Base-by-base conservation (phyloP, 2,329 filamentous ascomycete genomes). In the Escovopsis sp. region DNA sequence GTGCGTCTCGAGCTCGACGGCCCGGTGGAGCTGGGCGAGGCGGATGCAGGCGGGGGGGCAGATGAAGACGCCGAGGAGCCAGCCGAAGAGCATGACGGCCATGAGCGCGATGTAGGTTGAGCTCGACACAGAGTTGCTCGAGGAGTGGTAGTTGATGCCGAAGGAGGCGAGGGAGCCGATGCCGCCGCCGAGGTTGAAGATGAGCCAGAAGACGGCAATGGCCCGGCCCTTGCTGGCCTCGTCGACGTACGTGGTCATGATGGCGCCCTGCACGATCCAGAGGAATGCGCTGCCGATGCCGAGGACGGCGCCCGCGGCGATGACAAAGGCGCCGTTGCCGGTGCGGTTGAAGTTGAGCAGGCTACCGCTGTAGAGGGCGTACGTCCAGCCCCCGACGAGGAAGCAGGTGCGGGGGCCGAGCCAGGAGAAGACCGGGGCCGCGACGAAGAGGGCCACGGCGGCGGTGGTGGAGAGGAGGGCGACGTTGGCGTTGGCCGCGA, bases 21-120 rank as follows among this genome's bases (percentile, higher is more conserved):
- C 59, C 3, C 49, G 49, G 30, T 64, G 52, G 11, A 66, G 52
- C 49, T 65, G 59, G 0, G 56, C 53, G 0, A 63, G 52, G 26
- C 59, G 59, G 23, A 69, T 62, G 30, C 63, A 61, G 9, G 61
- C 58, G 0, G 69, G 68, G 6, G 64, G 63, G 49, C 68, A 72
- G 47, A 72, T 65, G 48, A 71, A 62, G 11, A 67, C 45, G 15
- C 64, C 67, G 7, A 72, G 51, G 0, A 59, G 39, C 61, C 67
- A 70, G n/a, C 70, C 69, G 33, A 70, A 53, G 4, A 62, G 50
- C 67, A 71, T 72, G 42, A 72, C 62, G 30, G 61, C 55, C 49
- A 71, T 58, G 18, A 70, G 58, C 18, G 68, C 67, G 33, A 70
- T 66, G 47, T 73, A 72, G 6, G 69, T 73, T 15, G 59, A 62